Base-by-base conservation (phyloP, 2,329 filamentous ascomycete genomes). In the Cladosporium oxysporum region DNA sequence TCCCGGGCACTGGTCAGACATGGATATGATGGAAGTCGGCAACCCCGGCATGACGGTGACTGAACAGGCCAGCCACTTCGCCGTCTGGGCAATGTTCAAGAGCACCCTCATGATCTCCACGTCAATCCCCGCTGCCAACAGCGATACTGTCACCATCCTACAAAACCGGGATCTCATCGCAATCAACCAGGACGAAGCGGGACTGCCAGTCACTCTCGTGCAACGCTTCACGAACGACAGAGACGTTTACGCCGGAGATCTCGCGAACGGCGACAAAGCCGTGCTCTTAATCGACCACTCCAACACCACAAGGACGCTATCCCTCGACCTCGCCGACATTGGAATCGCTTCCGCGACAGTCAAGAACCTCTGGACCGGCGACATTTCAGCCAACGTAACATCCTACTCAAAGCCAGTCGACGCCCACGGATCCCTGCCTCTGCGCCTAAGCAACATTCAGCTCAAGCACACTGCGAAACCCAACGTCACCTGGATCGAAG, bases 101-200 rank as follows among this genome's bases (percentile, higher is more conserved):
- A 82, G 80, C 4, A 82, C 82, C 1, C 72, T 83, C 31, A 76
- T 84, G 61, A 82, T 84, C 66, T 82, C 81, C 49, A 82, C 81
- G 59, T 77, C 82, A 60, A 75, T 84, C 50, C 72, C 73, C 31
- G 72, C 72, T 1, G 73, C 83, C 28, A 76, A 76, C 23, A 71
- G 80, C 2, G 71, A 75, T 16, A 78, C 79, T 52, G 77, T 82
- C 47, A 78, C 78, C 65, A 83, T 84, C 68, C 74, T 79, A 67
- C 78, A 77, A 52, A 83, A 84, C 69, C 80, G 81, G 0, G 82
- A 82, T 47, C 76, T 84, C 66, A 75, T 84, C 44, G 82, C 82
- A 12, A 74, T 84, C 65, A 82, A 79, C 65, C 83, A 84, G 67
- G 83, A 84, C 67, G 76, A 81, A 0, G 73, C 87, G 0, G 84